Evolutionary conservation across 2,329 filamentous ascomycete genomes (phyloP).

Genomic region (Trichoderma pleuroti): DNA sequence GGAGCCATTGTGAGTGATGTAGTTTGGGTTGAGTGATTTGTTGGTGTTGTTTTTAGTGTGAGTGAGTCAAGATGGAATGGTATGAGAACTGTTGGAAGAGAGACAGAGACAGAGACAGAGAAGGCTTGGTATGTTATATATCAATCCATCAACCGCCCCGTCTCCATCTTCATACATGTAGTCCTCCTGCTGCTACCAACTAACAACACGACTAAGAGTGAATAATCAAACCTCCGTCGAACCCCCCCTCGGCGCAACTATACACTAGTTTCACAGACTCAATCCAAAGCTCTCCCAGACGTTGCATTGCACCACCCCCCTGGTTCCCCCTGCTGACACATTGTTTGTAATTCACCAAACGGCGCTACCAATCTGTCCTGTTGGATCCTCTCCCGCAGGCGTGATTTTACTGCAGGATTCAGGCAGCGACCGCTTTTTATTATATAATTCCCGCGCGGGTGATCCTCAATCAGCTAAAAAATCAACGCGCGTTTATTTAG

Average conservation of each 20-base stretch:
- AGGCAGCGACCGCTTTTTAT: not conserved
- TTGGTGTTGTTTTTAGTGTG: not conserved
- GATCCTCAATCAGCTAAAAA: not conserved
- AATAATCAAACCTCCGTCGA: not conserved
- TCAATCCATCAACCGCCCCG: not conserved
- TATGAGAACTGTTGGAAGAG: too few species aligned
- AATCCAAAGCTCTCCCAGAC: not conserved
- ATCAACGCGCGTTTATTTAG: not conserved
- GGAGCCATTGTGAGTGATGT: not conserved
- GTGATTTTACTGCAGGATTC: not conserved
- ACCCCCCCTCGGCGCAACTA: not conserved
- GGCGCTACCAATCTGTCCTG: not conserved
- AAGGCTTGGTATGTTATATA: not conserved
- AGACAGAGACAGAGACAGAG: not conserved
- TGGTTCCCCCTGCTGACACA: not conserved
- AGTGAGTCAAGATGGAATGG: not conserved
- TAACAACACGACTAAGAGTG: not conserved
- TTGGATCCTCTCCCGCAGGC: not conserved
- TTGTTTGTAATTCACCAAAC: not conserved
- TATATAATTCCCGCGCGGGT: not conserved
- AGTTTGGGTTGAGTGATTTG: not conserved
- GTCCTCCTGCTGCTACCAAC: not conserved
- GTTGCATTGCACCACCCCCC: not conserved
- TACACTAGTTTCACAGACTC: not conserved
- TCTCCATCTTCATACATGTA: not conserved